Percentiles rank a stretch among this genome's conserved stretches.
These are phyloP conservation scores for Candida insectalens DNA, from an alignment of 805 yeast genomes.

Conservation along the genomic window DNA sequence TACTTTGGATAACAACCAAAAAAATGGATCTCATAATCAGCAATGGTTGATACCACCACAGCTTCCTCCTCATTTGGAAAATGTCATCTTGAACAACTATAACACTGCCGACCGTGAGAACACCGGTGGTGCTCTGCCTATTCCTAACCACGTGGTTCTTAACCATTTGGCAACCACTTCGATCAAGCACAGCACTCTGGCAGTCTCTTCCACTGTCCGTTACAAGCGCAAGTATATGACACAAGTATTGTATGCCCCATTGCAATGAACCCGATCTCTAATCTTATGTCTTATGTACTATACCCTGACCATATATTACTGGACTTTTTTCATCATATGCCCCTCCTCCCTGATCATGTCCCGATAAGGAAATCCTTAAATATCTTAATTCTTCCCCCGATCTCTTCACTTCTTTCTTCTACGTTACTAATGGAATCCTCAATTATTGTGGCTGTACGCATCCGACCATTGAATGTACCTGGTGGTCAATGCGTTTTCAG, in stretches of 20 bases:
- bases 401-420: neutral
- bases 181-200: conserved; percentile 85
- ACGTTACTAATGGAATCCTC: conserved; percentile 41
- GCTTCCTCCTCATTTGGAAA: conserved; percentile 92
- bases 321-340: neutral
- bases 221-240: conserved; percentile 85
- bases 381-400: neutral
- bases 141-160: conserved; percentile 90
- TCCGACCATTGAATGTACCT: conserved; percentile 63
- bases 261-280: conserved; percentile 1
- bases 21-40: conserved; percentile 39
- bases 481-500: no score
- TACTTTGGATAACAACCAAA: conserved; percentile 61
- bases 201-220: conserved; percentile 86
- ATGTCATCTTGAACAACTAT: conserved; percentile 79
- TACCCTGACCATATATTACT: no score
- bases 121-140: conserved; percentile 80
- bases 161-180: conserved; percentile 95
- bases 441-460: conserved; percentile 69
- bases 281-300: no score
- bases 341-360: neutral
- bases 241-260: conserved; percentile 84
- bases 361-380: neutral
- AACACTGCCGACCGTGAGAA: conserved; percentile 58
- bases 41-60: conserved; percentile 82